Base-by-base conservation (phyloP, 2,329 filamentous ascomycete genomes). In the Colletotrichum navitas region DNA sequence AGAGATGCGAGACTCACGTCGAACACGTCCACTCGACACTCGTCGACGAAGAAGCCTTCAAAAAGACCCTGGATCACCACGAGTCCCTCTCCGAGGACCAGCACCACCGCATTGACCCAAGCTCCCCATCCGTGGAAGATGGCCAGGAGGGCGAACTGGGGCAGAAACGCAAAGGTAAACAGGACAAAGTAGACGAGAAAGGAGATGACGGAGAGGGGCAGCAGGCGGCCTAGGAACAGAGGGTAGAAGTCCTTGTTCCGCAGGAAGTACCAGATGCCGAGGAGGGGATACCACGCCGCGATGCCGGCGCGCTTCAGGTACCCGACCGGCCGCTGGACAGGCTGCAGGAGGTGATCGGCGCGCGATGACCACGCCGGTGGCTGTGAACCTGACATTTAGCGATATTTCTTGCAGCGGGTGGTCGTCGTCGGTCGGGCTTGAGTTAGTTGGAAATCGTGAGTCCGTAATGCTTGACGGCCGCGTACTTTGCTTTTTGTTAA, bases 71-170 rank as follows among this genome's bases (percentile, higher is more conserved):
- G 83, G 16, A 93, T 90, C 65, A 94, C 91, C 49, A 94, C 90
- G 74, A 93, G 84, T 0, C 92, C 92, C 76, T 94, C 92, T 55
- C 94, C 93, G n/a, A 99, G 86, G 0, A 97, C 93, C 58, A 98
- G 85, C 74, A 98, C 91, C 0, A 93, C 90, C 3, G 93, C 94
- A 76, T 94, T 98, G 68, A 97, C 83, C 93, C 94, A 97, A n/a
- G 96, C 96, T 39, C 91, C 91, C 71, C 90, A 88, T 29, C 93
- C 93, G 77, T 98, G 95, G 80, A 98, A 98, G 75, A 98, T 89
- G 21, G 93, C 91, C 29, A 99, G 88, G 77, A 99, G 93, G 1
- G 93, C 93, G 67, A 94, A 94, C 79, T 98, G 94, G 0, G 95
- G 95, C 3, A 98, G 83, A 76, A 97, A 98, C 0, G 94, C 87